Evolutionary conservation across 768 basidiomycete genomes (phyloP).

Genomic region (Phanerodontia chrysosporium): DNA sequence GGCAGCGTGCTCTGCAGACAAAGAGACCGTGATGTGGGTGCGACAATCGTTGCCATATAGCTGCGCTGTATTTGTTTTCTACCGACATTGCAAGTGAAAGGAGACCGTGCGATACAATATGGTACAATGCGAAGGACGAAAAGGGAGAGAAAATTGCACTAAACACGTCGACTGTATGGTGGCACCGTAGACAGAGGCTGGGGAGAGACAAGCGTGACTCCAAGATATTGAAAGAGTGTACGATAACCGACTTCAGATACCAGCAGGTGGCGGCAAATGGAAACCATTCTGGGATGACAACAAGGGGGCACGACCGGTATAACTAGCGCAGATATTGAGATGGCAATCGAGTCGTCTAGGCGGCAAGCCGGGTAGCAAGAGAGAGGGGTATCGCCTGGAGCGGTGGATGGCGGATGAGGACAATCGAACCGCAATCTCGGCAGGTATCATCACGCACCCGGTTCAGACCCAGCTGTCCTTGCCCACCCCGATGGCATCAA

Average conservation of each 20-base stretch:
- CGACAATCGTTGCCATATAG: background rate
- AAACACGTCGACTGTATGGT: background rate
- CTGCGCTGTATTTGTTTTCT: background rate
- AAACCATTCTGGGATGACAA: background rate
- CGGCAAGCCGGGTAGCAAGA: background rate
- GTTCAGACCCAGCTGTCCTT: conserved; percentile 72
- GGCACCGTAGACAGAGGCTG: background rate
- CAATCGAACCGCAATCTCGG: conserved; percentile 45
- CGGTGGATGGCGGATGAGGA: background rate
- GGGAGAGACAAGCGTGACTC: background rate
- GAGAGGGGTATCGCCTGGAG: background rate
- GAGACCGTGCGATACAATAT: conserved; percentile 5
- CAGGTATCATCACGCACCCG: conserved; percentile 22
- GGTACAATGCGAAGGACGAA: background rate
- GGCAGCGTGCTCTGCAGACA: too few species aligned
- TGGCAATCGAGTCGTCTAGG: background rate
- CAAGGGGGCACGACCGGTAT: background rate
- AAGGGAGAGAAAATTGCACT: background rate
- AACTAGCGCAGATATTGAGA: background rate
- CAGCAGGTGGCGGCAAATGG: background rate
- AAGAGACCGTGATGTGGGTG: too few species aligned
- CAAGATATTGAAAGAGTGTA: conserved; percentile 5
- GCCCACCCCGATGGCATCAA: conserved; percentile 76
- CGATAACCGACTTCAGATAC: conserved; percentile 4
- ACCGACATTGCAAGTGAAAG: background rate